phyloP scores from a whole-genome alignment of 1,139 yeast species.

The Geotrichum klebahnii region DNA sequence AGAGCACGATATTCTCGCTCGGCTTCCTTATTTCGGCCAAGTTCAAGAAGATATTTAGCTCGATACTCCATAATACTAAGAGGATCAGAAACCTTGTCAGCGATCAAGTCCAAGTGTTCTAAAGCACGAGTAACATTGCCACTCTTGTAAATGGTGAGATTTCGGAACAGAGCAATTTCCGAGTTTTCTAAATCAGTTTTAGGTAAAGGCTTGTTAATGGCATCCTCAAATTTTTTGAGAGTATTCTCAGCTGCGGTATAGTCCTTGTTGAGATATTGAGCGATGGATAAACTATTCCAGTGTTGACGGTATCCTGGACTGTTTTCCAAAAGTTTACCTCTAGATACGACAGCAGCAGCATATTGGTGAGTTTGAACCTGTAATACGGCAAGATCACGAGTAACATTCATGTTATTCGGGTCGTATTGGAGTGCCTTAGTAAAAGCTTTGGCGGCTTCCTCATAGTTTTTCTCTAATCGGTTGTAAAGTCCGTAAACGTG shows the following conservation, averaged over 20 bases:
- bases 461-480: constrained; percentile 63
- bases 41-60: constrained; percentile 54
- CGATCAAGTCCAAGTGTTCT: constrained; percentile 50
- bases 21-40: constrained; percentile 55
- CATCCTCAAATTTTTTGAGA: constrained; percentile 65
- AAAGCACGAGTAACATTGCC: constrained; percentile 67
- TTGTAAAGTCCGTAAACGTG: constrained; percentile 85
- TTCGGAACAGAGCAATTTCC: constrained; percentile 74
- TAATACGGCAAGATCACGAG: constrained; percentile 75
- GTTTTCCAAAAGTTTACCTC: constrained; percentile 66
- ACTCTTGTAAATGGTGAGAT: constrained; percentile 56
- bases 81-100: constrained; percentile 58
- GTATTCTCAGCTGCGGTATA: constrained; percentile 65
- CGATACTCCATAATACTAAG: constrained; percentile 60
- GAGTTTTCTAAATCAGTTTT: constrained; percentile 66
- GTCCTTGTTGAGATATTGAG: constrained; percentile 73
- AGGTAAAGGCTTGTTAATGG: constrained; percentile 45
- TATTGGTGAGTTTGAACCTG: constrained; percentile 79
- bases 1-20: constrained; percentile 63
- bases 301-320: constrained; percentile 84
- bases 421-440: constrained; percentile 75
- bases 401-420: constrained; percentile 70
- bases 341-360: constrained; percentile 55
- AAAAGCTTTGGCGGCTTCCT: constrained; percentile 77
- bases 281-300: constrained; percentile 88